A percentile compares a stretch with the other conserved stretches of the same genome.
These are phyloP conservation scores for Sclerotinia minor DNA, from an alignment of 2,329 filamentous ascomycete species.

Conservation along the genomic window DNA sequence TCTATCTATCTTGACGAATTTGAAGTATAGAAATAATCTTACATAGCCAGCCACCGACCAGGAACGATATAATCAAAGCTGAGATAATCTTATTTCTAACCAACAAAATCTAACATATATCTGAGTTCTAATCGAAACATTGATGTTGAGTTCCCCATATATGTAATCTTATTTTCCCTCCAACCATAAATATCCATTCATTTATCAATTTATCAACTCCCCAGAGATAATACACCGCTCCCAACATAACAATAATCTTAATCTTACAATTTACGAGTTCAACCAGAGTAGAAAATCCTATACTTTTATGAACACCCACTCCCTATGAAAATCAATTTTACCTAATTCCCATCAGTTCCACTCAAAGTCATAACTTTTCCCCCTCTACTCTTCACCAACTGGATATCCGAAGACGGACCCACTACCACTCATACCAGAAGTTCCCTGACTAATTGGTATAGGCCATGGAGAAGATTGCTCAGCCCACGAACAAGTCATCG, in stretches of 20 bases:
- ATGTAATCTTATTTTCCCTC: neutral
- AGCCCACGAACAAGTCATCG: constrained; percentile 39
- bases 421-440: too few relatives aligned
- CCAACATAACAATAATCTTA: neutral
- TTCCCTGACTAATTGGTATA: fast-evolving
- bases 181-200: neutral
- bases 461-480: neutral
- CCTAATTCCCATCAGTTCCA: neutral
- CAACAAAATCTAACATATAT: too few relatives aligned
- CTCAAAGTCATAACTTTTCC: too few relatives aligned
- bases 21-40: neutral
- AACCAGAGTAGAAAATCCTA: neutral
- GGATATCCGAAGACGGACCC: neutral
- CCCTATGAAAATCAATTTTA: neutral
- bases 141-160: too few relatives aligned
- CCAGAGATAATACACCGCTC: neutral
- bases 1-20: too few relatives aligned
- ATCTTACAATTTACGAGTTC: neutral
- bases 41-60: neutral
- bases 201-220: too few relatives aligned
- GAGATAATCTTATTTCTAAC: fast-evolving
- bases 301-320: neutral
- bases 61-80: neutral
- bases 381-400: neutral
- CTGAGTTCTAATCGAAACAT: too few relatives aligned